Base-by-base conservation (phyloP, 164 flowering plant species). In the Protea cynaroides region DNA sequence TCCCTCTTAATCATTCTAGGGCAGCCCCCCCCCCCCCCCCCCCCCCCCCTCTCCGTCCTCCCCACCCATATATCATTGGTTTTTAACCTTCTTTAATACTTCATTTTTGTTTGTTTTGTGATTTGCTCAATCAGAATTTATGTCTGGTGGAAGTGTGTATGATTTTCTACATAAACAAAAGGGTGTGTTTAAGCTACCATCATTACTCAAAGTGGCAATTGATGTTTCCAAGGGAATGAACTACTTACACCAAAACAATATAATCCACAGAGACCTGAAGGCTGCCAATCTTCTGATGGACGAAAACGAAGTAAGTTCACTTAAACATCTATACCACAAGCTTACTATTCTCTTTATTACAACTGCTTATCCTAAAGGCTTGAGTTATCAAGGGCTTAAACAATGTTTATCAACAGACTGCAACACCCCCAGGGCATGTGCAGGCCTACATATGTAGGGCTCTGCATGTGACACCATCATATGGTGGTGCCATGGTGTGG, bases 251-350 rank as follows among this genome's bases (percentile, higher is more conserved):
- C 96, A 89, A 74, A 91, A 94, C 72, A 94, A 88, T 67, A 91
- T 94, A 66, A 83, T 94, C 57, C 99, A 94, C 79, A 82, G 99
- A 77, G 99, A 95, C 74, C 70, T 95, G 66, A 95, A 95, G 75
- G 87, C 97, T 61, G 97, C 97, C 58, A 95, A 95, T 82, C 93
- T 95, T 72, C 82, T 95, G 58, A 92, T 95, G 99, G 97, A 95
- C 84, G 99, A 95, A 79, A 83, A 95, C 65, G 90, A 83, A 71
- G 99, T 95, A 81, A 81, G 86, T 22, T 38, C 44, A 3, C 15
- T 1, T 17, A 47, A 14, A 49, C 19, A 10, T 46, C 15, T 46
- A 46, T 17, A 49, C 6, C 52, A 19, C 37, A 17, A 61, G 19
- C 36, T 37, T 55, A 17, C 34, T 18, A 51, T n/a, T 11, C 8